A percentile compares a stretch with the other conserved stretches of the same genome.
Evolutionary conservation across 108 stramenopile genomes (phyloP).

Genomic region (Bacterosira constricta): DNA sequence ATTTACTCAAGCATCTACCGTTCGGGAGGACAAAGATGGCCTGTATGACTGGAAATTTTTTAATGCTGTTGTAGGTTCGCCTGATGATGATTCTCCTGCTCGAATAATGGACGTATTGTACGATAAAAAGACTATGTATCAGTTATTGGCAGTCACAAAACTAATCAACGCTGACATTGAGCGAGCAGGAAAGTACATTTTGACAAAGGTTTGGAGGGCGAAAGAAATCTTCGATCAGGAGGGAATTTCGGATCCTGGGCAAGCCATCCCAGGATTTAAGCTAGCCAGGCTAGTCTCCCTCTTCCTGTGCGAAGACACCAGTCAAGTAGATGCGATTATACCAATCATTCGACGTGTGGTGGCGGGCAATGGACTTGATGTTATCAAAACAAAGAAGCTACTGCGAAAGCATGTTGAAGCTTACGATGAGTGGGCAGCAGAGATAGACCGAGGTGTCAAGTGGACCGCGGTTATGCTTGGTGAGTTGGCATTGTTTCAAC

Average conservation of each 20-base stretch:
- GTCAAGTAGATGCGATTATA: conserved; percentile 70
- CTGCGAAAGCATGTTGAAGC: conserved; percentile 63
- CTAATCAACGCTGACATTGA: conserved; percentile 81
- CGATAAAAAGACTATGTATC: conserved; percentile 83
- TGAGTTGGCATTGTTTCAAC: conserved; percentile 58
- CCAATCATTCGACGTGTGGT: conserved; percentile 76
- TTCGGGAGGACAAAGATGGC: conserved; percentile 78
- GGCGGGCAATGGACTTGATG: conserved; percentile 85
- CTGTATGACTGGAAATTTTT: conserved; percentile 61
- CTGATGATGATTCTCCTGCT: conserved; percentile 73
- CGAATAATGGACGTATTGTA: conserved; percentile 79
- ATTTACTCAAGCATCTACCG: conserved; percentile 78
- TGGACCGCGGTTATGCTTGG: conserved; percentile 74
- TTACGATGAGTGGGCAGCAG: conserved; percentile 87
- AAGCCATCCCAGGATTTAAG: conserved; percentile 76
- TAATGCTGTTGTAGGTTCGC: conserved; percentile 88
- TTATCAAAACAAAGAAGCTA: conserved; percentile 81
- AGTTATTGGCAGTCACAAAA: conserved; percentile 71
- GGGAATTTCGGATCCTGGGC: conserved; percentile 76
- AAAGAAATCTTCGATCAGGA: conserved; percentile 87
- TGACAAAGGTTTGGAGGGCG: conserved; percentile 80
- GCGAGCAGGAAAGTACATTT: conserved; percentile 51
- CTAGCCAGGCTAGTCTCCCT: conserved; percentile 80
- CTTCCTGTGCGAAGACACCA: conserved; percentile 70
- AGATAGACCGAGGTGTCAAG: conserved; percentile 79